Base-by-base conservation (phyloP, 495 filamentous ascomycete genomes). In the Cercophora scortea region DNA sequence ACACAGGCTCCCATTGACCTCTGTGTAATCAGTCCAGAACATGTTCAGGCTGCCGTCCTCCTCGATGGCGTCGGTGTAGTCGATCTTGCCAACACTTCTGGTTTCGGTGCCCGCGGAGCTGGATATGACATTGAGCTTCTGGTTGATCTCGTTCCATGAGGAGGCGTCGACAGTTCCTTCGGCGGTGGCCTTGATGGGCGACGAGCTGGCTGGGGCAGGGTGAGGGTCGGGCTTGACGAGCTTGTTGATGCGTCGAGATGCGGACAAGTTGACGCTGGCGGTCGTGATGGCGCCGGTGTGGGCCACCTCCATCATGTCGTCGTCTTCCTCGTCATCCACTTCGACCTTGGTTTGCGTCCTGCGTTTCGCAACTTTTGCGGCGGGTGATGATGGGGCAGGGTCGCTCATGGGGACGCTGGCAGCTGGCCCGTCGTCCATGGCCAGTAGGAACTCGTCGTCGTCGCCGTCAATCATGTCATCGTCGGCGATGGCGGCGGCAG, bases 11-110 rank as follows among this genome's bases (percentile, higher is more conserved):
- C 92, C 94, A 62, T 92, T 90, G 66, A 96, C 74, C 64, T 98
- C 93, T 0, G 89, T 90, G 59, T 94, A 97, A 63, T 98, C 93
- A 11, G 90, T 82, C 93, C 93, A 98, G 71, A 96, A 98, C 75
- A 98, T 86, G 58, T 85, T 86, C 15, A 98, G 73, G 59, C 86
- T 92, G 18, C 94, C 93, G 63, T 98, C 90, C 56, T 86, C 82
- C 63, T 97, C 93, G 33, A 93, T 78, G 15, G 87, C 89, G 63
- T 93, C 85, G 54, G 85, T 79, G 16, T 88, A 76, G 42, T 83
- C 80, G 16, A 95, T 68, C 66, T 96, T 98, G 8, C 90, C 91
- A 63, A 88, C 78, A 9, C 64, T 73, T 19, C 69, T 70, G 39
- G 76, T 72, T 52, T 89, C 86, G 13, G 79, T 57, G 25, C 25